Base-by-base conservation (phyloP, 805 yeast species). In the Hanseniaspora mollemarum region DNA sequence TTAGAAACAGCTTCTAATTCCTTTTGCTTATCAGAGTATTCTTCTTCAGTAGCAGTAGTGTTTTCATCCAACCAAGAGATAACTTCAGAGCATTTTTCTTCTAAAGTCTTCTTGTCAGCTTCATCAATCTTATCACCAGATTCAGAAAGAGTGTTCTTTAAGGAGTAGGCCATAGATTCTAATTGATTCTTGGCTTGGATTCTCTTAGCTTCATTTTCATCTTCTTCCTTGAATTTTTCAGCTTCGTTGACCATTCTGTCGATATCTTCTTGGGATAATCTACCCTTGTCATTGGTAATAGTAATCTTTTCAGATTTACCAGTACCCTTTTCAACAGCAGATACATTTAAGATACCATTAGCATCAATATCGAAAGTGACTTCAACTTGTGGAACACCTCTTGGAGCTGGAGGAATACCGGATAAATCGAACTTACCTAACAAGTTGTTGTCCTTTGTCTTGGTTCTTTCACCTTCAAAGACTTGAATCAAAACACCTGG, bases 401-500 rank as follows among this genome's bases (percentile, higher is more conserved):
- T 87, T 74, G 96, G 96, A 51, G 96, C 96, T 62, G 96, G 96
- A 67, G 96, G 96, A 59, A 88, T 88, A 70, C 96, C 96, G 60
- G 92, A 73, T 65, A 88, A 80, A 74, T 88, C 96, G 75, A 88
- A 88, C 76, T 88, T 88, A 78, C 96, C 96, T 66, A 88, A 82
- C 70, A 87, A 72, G 82, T 87, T 88, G 84, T 88, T 88, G 73
- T 90, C 97, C 77, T 82, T 84, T 51, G 96, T 87, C 75, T 81
- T 81, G 58, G 95, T 84, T 77, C 96, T 86, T 78, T 88, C 97
- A 83, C 97, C 97, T 78, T 88, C 96, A 66, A 75, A 88, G 61
- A 88, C 97, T 78, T 88, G 97, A 72, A 90, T 90, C 75, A 88
- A 78, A 62, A 90, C 97, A 84, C 96, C 96, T 66, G 97, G 96